Conservation (phyloP, 192 early-diverging fungal species). For the Linnemannia elongata region DNA sequence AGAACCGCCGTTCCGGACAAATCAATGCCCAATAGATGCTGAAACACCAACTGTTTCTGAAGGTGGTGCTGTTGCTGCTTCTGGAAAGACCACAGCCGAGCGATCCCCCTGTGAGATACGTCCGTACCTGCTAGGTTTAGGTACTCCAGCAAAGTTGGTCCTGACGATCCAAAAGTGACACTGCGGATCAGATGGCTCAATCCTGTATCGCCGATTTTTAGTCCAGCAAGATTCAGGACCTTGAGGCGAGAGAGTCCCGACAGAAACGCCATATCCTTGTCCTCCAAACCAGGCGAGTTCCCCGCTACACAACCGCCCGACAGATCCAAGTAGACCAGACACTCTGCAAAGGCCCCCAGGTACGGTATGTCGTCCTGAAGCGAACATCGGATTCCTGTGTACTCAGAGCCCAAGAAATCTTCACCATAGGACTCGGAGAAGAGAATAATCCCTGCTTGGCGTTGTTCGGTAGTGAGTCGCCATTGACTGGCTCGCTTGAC, state of each 20-base stretch:
- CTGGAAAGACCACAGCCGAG: slow-evolving; percentile 6
- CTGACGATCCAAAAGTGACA: slow-evolving; percentile 39
- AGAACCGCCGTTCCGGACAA: slow-evolving; percentile 28
- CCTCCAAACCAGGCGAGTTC: slow-evolving; percentile 7
- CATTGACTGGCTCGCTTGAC: slow-evolving; percentile 13
- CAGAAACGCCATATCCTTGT: slow-evolving; percentile 39
- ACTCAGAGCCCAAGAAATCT: slow-evolving; percentile 31
- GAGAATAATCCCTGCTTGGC: slow-evolving; percentile 34
- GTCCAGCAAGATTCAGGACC: slow-evolving; percentile 24
- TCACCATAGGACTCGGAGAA: slow-evolving; percentile 45
- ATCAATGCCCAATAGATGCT: slow-evolving; percentile 33
- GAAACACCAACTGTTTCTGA: slow-evolving; percentile 18
- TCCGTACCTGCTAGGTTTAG: slow-evolving; percentile 30
- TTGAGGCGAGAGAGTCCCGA: slow-evolving; percentile 25
- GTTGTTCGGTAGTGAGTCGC: slow-evolving; percentile 44
- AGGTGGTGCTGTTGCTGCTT: background rate
- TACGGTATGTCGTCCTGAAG: slow-evolving; percentile 27
- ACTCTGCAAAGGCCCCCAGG: slow-evolving; percentile 26
- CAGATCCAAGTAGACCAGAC: slow-evolving; percentile 52
- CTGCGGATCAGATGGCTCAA: slow-evolving; percentile 46
- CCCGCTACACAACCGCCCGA: slow-evolving; percentile 16
- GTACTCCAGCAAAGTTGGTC: slow-evolving; percentile 29
- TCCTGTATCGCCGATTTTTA: slow-evolving; percentile 41
- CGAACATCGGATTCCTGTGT: slow-evolving; percentile 34
- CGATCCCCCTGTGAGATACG: slow-evolving; percentile 17